Conservation (phyloP, 768 basidiomycete genomes). For the Xerocomellus dryophilus region DNA sequence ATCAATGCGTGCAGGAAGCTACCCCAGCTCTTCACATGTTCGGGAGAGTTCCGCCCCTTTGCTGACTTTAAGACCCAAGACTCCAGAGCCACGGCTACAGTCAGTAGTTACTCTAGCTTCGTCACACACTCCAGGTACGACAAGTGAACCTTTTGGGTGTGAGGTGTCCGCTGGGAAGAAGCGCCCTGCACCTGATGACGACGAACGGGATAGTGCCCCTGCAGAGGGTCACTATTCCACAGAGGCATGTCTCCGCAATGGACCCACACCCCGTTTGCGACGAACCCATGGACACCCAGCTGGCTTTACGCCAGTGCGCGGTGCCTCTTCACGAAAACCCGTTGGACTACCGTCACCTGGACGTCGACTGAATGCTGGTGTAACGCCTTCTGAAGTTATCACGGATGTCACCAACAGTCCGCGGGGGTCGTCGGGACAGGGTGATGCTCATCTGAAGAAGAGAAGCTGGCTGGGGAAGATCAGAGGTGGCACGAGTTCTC, state of each 20-base stretch:
- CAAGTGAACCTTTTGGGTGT: slow-evolving; percentile 28
- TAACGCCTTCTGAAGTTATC: slow-evolving; percentile 36
- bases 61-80: slow-evolving; percentile 45
- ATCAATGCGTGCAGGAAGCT: neutral
- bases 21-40: slow-evolving; percentile 8
- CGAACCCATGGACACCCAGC: slow-evolving; percentile 55
- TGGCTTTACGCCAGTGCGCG: slow-evolving; percentile 72
- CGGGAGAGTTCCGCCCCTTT: slow-evolving; percentile 45
- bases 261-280: slow-evolving; percentile 59
- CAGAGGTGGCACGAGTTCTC: slow-evolving; percentile 39
- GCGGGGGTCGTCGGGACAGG: slow-evolving; percentile 27
- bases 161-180: slow-evolving; percentile 58
- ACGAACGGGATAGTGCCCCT: slow-evolving; percentile 59
- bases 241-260: slow-evolving; percentile 36
- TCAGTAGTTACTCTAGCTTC: slow-evolving; percentile 21
- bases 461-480: slow-evolving; percentile 74
- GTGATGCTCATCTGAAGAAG: slow-evolving; percentile 39
- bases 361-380: slow-evolving; percentile 40
- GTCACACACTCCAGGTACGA: slow-evolving; percentile 49
- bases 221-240: slow-evolving; percentile 58
- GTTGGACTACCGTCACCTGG: slow-evolving; percentile 45
- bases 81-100: slow-evolving; percentile 44
- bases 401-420: slow-evolving; percentile 71
- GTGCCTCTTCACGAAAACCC: slow-evolving; percentile 38
- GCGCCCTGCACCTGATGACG: slow-evolving; percentile 74